Percentiles rank a stretch among this genome's conserved stretches.
Evolutionary conservation across 2,329 filamentous ascomycete genomes (phyloP).

Genomic region (Fusarium penzigii): DNA sequence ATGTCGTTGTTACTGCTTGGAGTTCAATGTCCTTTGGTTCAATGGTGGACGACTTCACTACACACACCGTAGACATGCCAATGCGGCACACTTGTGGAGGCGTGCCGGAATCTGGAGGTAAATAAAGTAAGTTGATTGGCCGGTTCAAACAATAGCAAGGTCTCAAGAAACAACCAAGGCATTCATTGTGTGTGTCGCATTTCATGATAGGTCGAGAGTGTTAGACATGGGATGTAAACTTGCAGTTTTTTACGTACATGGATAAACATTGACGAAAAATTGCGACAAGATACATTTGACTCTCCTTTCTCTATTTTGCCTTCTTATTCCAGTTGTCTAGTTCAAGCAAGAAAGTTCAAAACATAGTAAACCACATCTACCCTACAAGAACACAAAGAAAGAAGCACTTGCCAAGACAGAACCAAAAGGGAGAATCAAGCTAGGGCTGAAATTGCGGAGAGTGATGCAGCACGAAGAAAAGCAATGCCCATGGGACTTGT

Average conservation of each 20-base stretch:
- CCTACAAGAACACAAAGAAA: neutral
- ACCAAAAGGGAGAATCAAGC: conserved; percentile 1
- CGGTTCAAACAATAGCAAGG: neutral
- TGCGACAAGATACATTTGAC: too few relatives aligned
- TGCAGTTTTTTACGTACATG: neutral
- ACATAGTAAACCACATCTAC: neutral
- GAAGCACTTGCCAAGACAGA: neutral
- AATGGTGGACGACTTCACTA: neutral
- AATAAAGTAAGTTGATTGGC: neutral
- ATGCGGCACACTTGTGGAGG: neutral
- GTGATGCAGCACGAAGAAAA: conserved; percentile 3
- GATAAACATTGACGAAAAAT: too few relatives aligned
- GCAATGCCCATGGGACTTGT: conserved; percentile 8
- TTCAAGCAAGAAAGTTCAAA: neutral
- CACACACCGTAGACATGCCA: neutral
- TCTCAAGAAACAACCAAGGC: neutral
- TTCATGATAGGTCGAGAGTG: neutral
- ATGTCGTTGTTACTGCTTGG: neutral
- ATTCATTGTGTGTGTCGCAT: neutral
- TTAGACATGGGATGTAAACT: neutral
- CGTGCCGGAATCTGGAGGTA: neutral
- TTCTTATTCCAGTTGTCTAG: too few relatives aligned
- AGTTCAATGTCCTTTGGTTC: neutral
- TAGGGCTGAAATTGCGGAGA: conserved; percentile 21
- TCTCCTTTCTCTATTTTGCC: too few relatives aligned